Evolutionary conservation across 2,329 filamentous ascomycete species (phyloP).

Genomic region (Xylaria hypoxylon): DNA sequence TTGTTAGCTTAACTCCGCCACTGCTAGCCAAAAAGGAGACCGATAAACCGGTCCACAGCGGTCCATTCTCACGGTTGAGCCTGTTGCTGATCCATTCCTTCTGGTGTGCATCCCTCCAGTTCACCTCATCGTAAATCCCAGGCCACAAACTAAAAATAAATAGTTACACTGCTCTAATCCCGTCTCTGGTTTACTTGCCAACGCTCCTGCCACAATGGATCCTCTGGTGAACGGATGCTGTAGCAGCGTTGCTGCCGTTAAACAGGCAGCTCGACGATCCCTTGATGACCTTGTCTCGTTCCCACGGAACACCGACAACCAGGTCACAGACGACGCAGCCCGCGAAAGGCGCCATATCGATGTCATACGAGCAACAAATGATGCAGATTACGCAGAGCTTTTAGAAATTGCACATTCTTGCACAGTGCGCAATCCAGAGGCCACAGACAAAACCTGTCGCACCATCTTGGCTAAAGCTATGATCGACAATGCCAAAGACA

Average conservation of each 20-base stretch:
- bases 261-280: background rate
- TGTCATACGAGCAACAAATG: background rate
- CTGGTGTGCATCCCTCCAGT: background rate
- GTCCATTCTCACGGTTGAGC: background rate
- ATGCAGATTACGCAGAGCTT: background rate
- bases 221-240: background rate
- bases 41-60: no score
- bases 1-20: no score
- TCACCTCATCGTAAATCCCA: background rate
- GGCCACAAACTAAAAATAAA: background rate
- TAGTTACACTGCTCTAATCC: background rate
- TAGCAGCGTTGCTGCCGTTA: background rate
- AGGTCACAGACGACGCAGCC: background rate
- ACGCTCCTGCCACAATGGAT: constrained; percentile 1
- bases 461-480: background rate
- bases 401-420: background rate
- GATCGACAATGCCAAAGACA: background rate
- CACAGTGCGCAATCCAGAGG: background rate
- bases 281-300: background rate
- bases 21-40: background rate
- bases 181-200: background rate
- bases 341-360: background rate
- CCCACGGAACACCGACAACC: background rate
- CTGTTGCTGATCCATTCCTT: background rate
- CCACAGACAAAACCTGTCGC: background rate